Base-by-base conservation (phyloP, 1,139 yeast genomes). In the Taphrina betulina region DNA sequence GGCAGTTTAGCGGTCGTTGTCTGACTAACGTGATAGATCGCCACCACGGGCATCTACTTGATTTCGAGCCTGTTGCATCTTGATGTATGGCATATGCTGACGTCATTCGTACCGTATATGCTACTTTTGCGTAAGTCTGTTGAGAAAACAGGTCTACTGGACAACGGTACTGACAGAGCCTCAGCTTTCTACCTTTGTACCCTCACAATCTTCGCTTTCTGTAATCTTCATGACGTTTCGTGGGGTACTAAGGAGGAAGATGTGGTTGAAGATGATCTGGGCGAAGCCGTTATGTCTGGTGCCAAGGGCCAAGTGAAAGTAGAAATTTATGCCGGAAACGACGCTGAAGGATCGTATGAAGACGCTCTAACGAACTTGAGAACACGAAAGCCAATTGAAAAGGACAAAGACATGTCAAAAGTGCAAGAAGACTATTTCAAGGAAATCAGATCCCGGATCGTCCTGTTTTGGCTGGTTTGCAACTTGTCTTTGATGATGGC, bases 11-110 rank as follows among this genome's bases (percentile, higher is more conserved):
- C 29, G 8, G 19, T 5, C 31, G 31, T 36, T 2, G 28, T 12
- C 43, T 38, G 92, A 96, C 96, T 63, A 43, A 83, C 90, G 3
- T 88, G 96, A 0, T 69, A 92, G 61, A 76, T 84, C 17, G 87
- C 96, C 12, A 92, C 98, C 0, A 90, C 87, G 68, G 98, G 97
- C 1, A 73, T 92, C 46, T 92, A 90, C 69, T 77, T 82, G 1
- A 69, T 88, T 60, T 83, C 88, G 73, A 83, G 94, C 3, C 61
- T 85, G 28, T 68, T 85, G 57, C 86, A 88, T 68, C 71, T 90
- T 66, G 96, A 92, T 65, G 96, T 97, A 54, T 89, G 96, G 97
- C 98, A 92, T 66, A 82, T 88, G 80, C 45, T 89, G 44, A 85
- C 95, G 8, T 85, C 95, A 57, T 84, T 92, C 48, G 60, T 78